Percentiles rank a stretch among this genome's conserved stretches.
These are phyloP conservation scores for Ogataea zsoltii DNA, from an alignment of 805 yeast genomes.

Conservation along the genomic window DNA sequence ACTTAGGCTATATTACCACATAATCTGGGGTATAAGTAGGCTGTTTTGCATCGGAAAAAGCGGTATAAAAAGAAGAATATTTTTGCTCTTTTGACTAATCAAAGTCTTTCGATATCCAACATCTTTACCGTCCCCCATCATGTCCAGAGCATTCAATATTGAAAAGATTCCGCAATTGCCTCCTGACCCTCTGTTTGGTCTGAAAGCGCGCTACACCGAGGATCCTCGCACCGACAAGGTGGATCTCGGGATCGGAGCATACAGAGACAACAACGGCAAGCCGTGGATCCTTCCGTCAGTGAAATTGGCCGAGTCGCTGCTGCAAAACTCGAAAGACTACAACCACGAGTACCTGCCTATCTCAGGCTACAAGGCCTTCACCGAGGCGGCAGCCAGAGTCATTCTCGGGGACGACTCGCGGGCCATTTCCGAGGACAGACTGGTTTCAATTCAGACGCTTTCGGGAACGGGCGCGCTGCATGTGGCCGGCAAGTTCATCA, in stretches of 20 bases:
- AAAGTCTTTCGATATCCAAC: no score
- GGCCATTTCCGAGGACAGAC: conserved; percentile 47
- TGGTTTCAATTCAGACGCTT: conserved; percentile 71
- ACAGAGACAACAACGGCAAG: conserved; percentile 84
- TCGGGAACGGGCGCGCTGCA: conserved; percentile 94
- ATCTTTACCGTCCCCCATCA: neutral
- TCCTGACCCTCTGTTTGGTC: conserved; percentile 84
- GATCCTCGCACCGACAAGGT: conserved; percentile 69
- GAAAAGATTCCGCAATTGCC: conserved; percentile 61
- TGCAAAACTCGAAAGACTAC: conserved; percentile 58
- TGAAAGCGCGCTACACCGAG: conserved; percentile 62
- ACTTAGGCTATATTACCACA: neutral
- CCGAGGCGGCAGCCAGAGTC: conserved; percentile 68
- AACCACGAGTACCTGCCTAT: conserved; percentile 92
- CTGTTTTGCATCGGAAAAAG: neutral
- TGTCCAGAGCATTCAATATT: conserved; percentile 26
- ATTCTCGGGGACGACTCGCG: conserved; percentile 64
- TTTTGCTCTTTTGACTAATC: no score
- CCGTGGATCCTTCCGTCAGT: conserved; percentile 90
- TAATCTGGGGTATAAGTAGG: neutral
- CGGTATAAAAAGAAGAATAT: no score
- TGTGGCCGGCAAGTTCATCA: conserved; percentile 72
- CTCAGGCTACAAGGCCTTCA: conserved; percentile 69
- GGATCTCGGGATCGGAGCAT: conserved; percentile 91
- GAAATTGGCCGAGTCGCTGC: conserved; percentile 63